Conservation (phyloP, 2,329 filamentous ascomycete genomes). For the Alternaria hordeiaustralica region DNA sequence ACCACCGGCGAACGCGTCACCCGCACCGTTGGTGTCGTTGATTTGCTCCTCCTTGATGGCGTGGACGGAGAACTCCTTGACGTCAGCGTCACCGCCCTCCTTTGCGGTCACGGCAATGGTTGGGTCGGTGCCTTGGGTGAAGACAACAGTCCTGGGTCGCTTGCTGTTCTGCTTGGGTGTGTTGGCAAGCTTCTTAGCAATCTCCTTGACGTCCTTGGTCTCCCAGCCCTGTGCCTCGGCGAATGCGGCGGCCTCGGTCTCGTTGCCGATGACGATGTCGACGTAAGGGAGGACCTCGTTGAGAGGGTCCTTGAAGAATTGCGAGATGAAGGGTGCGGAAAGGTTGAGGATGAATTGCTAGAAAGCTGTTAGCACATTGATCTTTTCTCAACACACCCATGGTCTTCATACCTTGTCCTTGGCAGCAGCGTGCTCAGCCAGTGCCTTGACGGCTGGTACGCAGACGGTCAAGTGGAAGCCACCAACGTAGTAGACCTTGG, state of each 20-base stretch:
- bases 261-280: slow-evolving; percentile 96
- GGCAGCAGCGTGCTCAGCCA: slow-evolving; percentile 86
- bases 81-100: slow-evolving; percentile 66
- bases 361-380: slow-evolving; percentile 3
- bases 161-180: slow-evolving; percentile 90
- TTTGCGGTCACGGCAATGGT: slow-evolving; percentile 81
- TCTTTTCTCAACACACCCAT: slow-evolving; percentile 16
- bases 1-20: slow-evolving; percentile 95
- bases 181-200: slow-evolving; percentile 83
- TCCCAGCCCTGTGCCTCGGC: slow-evolving; percentile 78
- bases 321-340: slow-evolving; percentile 91
- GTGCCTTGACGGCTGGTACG: slow-evolving; percentile 85
- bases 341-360: slow-evolving; percentile 84
- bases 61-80: slow-evolving; percentile 82
- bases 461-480: slow-evolving; percentile 98
- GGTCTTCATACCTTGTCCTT: slow-evolving; percentile 74
- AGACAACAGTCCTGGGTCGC: slow-evolving; percentile 83
- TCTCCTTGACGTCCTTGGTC: slow-evolving; percentile 79
- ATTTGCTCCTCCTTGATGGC: slow-evolving; percentile 79
- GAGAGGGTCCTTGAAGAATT: slow-evolving; percentile 97
- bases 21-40: slow-evolving; percentile 95
- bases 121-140: slow-evolving; percentile 93
- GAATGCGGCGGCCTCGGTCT: slow-evolving; percentile 90
- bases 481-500: slow-evolving; percentile 89
- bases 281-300: slow-evolving; percentile 88